A percentile compares a stretch with the other conserved stretches of the same genome.
These are phyloP conservation scores for Abrus pulchellus DNA, from an alignment of 306 rosid genomes.

Conservation along the genomic window DNA sequence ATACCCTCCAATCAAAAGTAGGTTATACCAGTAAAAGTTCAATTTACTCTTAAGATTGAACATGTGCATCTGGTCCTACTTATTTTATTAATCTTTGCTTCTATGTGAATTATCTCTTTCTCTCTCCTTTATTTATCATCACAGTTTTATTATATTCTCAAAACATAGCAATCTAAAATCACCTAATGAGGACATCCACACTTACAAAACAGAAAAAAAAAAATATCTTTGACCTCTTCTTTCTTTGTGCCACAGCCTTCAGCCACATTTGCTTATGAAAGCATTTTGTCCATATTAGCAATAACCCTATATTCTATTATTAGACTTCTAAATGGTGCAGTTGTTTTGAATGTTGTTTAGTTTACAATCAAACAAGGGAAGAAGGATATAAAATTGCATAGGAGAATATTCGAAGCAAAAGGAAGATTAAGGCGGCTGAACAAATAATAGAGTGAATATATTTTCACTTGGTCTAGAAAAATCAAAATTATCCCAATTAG, in stretches of 20 bases:
- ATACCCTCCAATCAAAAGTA: slow-evolving; percentile 52
- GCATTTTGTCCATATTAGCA: slow-evolving; percentile 41
- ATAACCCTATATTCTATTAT: slow-evolving; percentile 3
- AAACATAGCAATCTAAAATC: background rate
- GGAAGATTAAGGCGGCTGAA: slow-evolving; percentile 33
- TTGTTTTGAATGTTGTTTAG: slow-evolving; percentile 21
- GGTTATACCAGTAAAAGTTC: slow-evolving; percentile 50
- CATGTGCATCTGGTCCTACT: slow-evolving; percentile 50
- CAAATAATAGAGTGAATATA: background rate
- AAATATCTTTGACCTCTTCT: slow-evolving; percentile 5
- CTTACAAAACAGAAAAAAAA: background rate
- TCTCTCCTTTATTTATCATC: background rate
- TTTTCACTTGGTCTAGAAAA: background rate
- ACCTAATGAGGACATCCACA: slow-evolving; percentile 11
- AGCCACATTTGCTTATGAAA: slow-evolving; percentile 43
- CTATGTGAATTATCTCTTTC: background rate
- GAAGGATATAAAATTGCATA: background rate
- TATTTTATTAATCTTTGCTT: slow-evolving; percentile 4
- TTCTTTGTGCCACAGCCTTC: slow-evolving; percentile 28
- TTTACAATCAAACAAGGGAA: slow-evolving; percentile 38
- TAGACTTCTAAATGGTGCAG: slow-evolving; percentile 6
- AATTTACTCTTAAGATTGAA: slow-evolving; percentile 54
- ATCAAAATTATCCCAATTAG: slow-evolving; percentile 1
- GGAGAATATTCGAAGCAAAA: slow-evolving; percentile 48
- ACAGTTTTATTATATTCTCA: slow-evolving; percentile 12